Base-by-base conservation (phyloP, 768 basidiomycete species). In the Lactarius hengduanensis region DNA sequence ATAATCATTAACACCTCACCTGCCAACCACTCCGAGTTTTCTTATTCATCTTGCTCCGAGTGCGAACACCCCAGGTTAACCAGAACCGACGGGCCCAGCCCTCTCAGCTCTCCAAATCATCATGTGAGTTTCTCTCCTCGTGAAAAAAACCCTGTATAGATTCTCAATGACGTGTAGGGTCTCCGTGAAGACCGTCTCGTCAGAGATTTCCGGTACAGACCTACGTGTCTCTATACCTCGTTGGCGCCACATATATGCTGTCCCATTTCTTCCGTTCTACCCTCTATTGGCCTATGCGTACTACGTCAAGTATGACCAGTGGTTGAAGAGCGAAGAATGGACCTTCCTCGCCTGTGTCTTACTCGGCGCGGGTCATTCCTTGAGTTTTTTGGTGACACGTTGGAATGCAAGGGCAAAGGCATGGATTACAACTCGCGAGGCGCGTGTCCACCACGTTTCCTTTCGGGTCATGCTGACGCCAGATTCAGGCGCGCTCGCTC, bases 241-340 rank as follows among this genome's bases (percentile, higher is more conserved):
- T 82, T 83, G 86, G 72, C 82, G 80, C 47, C 87, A 92, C 72
- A 75, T 93, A 62, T 94, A 94, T 73, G 83, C 87, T 6, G 64
- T 87, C 20, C 92, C 92, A 0, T 92, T 92, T 72, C 81, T 94
- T n/a, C 84, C 83, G 1, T 79, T 94, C 58, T 94, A 94, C 69
- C 92, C 92, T 0, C 75, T 94, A 36, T 83, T 92, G 36, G 91
- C 90, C 30, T 97, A 96, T 76, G 90, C 95, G 26, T 98, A 98
- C 81, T 92, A 89, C 72, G 76, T 94, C 77, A 89, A 84, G 76
- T 97, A 98, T 76, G 92, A 96, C 72, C 79, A 88, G 68, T 97
- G 92, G 91, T 80, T 98, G 62, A 84, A 88, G 73, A 92, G 91
- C 64, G 94, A 96, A 78, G 96, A 98, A 76, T 98, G 96, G 96